Conservation (phyloP, 768 basidiomycete species). For the Mycena polygramma region DNA sequence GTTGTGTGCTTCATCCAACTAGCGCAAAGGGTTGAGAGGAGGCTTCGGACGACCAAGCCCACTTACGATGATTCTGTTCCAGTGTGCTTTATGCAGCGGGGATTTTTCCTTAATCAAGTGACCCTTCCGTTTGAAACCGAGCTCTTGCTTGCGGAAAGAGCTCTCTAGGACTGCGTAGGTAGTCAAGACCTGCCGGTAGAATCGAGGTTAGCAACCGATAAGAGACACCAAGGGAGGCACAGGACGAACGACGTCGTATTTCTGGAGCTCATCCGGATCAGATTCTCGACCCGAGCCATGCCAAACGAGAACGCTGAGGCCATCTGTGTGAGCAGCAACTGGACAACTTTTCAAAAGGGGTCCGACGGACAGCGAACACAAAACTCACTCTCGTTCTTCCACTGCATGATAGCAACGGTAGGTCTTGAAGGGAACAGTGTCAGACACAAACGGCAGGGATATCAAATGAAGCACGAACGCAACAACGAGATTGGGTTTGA, state of each 20-base stretch:
- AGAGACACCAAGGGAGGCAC: background rate
- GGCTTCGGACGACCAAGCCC: background rate
- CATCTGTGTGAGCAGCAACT: constrained; percentile 83
- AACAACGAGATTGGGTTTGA: constrained; percentile 90
- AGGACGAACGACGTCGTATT: constrained; percentile 85
- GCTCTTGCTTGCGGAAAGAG: constrained; percentile 92
- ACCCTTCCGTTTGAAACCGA: constrained; percentile 91
- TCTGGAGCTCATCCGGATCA: constrained; percentile 75
- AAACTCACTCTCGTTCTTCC: constrained; percentile 83
- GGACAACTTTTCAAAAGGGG: background rate
- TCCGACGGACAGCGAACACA: background rate
- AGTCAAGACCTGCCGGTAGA: constrained; percentile 72
- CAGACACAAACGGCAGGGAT: constrained; percentile 65
- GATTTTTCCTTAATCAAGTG: constrained; percentile 90
- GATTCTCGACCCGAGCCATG: constrained; percentile 85
- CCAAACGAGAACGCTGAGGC: constrained; percentile 92
- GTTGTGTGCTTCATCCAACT: constrained; percentile 98
- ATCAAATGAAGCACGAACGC: constrained; percentile 72
- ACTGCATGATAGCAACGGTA: constrained; percentile 78
- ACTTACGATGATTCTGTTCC: constrained; percentile 85
- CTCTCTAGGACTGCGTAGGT: constrained; percentile 91
- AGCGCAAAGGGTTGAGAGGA: constrained; percentile 19
- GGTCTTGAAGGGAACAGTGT: constrained; percentile 49
- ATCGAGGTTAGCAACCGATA: constrained; percentile 6
- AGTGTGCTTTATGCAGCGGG: constrained; percentile 84